Evolutionary conservation across 805 yeast species (phyloP).

Genomic region (Monosporozyma yasuniensis): DNA sequence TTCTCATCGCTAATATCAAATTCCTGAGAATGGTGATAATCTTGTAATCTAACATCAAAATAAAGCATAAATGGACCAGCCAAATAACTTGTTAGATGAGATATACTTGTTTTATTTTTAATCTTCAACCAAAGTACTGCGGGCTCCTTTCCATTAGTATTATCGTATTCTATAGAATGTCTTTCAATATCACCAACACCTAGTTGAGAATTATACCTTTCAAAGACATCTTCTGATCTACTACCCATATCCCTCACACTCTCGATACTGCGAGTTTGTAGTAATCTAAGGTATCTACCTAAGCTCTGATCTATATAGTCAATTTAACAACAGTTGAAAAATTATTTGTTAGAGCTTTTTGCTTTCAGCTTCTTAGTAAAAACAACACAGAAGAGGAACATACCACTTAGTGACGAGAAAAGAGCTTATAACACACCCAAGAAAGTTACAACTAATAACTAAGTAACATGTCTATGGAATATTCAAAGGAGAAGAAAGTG

Average conservation of each 20-base stretch:
- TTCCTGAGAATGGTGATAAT: constrained; percentile 39
- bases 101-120: constrained; percentile 46
- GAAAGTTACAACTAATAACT: not conserved
- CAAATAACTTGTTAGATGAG: constrained; percentile 55
- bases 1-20: constrained; percentile 57
- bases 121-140: constrained; percentile 43
- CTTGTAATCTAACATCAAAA: constrained; percentile 52
- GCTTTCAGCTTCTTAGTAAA: not conserved
- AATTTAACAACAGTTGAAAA: not conserved
- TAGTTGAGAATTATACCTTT: not conserved
- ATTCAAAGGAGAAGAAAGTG: constrained; percentile 59
- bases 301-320: too few relatives aligned
- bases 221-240: not conserved
- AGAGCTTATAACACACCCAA: not conserved
- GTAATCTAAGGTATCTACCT: too few relatives aligned
- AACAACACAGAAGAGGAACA: not conserved
- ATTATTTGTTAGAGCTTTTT: not conserved
- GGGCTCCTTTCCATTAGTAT: constrained; percentile 6
- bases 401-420: not conserved
- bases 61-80: constrained; percentile 69
- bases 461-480: constrained; percentile 1
- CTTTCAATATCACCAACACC: constrained; percentile 51
- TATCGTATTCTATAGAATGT: constrained; percentile 35
- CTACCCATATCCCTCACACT: not conserved
- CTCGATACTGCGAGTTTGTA: not conserved